phyloP scores from a whole-genome alignment of 805 yeast species.

The Yarrowia bubula region DNA sequence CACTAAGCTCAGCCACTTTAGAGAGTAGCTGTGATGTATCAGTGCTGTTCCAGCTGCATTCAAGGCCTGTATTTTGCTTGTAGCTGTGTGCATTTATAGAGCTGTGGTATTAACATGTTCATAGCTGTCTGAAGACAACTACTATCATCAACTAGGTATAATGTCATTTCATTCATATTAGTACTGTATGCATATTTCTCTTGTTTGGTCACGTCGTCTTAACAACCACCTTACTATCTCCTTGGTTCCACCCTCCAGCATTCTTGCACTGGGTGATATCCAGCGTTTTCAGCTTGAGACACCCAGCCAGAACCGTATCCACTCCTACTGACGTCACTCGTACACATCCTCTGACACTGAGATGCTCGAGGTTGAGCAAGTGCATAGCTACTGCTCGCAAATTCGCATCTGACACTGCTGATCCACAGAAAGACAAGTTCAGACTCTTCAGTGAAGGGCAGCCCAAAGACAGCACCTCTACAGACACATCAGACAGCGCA shows the following conservation, averaged over 20 bases:
- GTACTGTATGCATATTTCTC: neutral
- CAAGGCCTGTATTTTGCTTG: too few species aligned
- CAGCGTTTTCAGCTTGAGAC: slow-evolving; percentile 50
- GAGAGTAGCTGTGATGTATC: too few species aligned
- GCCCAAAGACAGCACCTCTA: slow-evolving; percentile 66
- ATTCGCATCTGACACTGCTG: slow-evolving; percentile 74
- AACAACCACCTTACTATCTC: neutral
- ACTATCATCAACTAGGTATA: too few species aligned
- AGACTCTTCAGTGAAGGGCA: slow-evolving; percentile 54
- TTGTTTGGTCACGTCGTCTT: neutral
- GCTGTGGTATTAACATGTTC: too few species aligned
- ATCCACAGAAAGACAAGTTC: slow-evolving; percentile 71
- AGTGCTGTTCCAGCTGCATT: too few species aligned
- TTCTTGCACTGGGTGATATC: slow-evolving; percentile 72
- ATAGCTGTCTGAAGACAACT: too few species aligned
- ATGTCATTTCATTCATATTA: too few species aligned
- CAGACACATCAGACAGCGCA: slow-evolving; percentile 64
- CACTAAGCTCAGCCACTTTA: too few species aligned
- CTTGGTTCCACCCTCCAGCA: slow-evolving; percentile 35
- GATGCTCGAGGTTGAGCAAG: slow-evolving; percentile 48
- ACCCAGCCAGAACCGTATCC: slow-evolving; percentile 60
- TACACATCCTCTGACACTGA: slow-evolving; percentile 65
- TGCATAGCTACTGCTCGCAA: slow-evolving; percentile 58
- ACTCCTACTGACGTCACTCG: slow-evolving; percentile 77
- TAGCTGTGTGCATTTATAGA: too few species aligned